Base-by-base conservation (phyloP, 2,329 filamentous ascomycete species). In the Venturia asperata region DNA sequence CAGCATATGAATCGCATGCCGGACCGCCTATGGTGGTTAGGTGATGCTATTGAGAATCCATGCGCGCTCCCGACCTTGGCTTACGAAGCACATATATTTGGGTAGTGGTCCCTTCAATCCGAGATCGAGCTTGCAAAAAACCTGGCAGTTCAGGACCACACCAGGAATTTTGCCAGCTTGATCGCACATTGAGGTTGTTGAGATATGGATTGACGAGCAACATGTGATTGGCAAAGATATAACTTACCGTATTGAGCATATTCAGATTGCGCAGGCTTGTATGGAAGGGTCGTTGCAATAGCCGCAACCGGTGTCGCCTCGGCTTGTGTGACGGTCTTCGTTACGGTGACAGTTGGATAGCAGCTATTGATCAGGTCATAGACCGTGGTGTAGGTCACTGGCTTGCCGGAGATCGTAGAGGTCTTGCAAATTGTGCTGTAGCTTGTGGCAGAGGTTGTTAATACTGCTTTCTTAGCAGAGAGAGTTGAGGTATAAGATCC, bases 1-100 rank as follows among this genome's bases (percentile, higher is more conserved):
- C 71, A 9, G 19, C 17, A 27, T 60, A 60, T 19, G 17, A 19
- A 4, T 27, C 21, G 24, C 27, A 5, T 21, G 55, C 55, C 19
- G 55, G 55, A 34, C 55, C 55, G 37, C 55, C 55, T 60, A 17
- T 68, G 9, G 39, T 2, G 4, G 39, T 41, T 15, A 41, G 39
- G 11, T 41, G 15, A 10, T 10, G 39, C 2, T 41, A 41, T 41
- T 15, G 9, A 4, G 9, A 41, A 41, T 41, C 11, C 39, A 41
- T 41, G 9, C 39, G 15, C 4, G 15, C 10, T 41, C 15, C 11
- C 9, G 15, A 9, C 39, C 39, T 15, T 41, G 39, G 15, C 2
- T 41, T 15, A 41, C 9, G 15, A 2, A 41, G 9, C 10, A 10
- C 15, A 41, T 2, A 4, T 15, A 10, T 11, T 41, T 11, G 10